These are phyloP conservation scores for Vitis rupestris DNA, from an alignment of 164 flowering plant genomes.

Conservation along the genomic window DNA sequence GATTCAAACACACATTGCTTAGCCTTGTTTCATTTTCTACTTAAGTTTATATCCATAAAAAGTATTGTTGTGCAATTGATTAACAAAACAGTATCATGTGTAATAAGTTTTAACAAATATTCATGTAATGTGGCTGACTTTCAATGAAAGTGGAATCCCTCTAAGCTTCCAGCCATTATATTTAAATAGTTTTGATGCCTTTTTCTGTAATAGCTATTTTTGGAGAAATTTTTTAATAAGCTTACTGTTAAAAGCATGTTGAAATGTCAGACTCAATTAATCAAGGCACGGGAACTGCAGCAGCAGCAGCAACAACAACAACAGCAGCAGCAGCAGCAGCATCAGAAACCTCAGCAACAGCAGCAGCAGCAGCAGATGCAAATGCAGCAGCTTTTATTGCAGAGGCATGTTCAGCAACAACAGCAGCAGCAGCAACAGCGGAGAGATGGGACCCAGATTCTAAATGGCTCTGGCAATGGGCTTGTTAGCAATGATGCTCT, in stretches of 20 bases:
- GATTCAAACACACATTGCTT: no score
- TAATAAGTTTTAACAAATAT: no score
- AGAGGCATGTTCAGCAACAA: constrained; percentile 40
- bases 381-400: constrained; percentile 42
- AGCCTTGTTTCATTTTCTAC: no score
- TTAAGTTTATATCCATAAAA: no score
- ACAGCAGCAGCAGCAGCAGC: constrained; percentile 55
- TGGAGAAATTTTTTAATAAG: neutral
- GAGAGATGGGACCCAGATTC: constrained; percentile 26
- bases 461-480: constrained; percentile 21
- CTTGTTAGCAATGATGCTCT: constrained; percentile 48
- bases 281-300: constrained; percentile 53
- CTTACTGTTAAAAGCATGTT: neutral
- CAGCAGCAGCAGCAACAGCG: constrained; percentile 31
- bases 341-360: constrained; percentile 35
- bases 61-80: no score
- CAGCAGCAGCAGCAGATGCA: constrained; percentile 54
- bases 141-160: no score
- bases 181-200: no score
- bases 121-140: no score
- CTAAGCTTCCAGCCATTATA: no score
- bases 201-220: neutral
- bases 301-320: constrained; percentile 45
- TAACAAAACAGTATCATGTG: no score
- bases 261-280: constrained; percentile 48